Percentiles rank a stretch among this genome's conserved stretches.
Conservation (phyloP, 495 filamentous ascomycete genomes). For the Neurospora sp. region DNA sequence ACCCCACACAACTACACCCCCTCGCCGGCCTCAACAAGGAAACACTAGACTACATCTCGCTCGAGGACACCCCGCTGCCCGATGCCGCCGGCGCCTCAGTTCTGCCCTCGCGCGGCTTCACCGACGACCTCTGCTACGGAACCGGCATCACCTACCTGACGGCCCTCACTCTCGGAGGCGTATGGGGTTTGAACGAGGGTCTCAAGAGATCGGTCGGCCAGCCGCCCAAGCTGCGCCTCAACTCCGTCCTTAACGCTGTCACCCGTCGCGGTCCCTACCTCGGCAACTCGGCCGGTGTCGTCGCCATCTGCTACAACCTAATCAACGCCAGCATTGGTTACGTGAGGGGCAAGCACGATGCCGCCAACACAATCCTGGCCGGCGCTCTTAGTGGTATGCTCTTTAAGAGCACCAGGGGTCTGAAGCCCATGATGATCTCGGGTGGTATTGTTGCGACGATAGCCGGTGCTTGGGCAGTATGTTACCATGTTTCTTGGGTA, state of each 20-base stretch:
- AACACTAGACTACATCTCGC: conserved; percentile 81
- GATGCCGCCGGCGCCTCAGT: conserved; percentile 79
- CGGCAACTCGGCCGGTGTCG: conserved; percentile 87
- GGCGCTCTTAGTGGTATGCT: conserved; percentile 82
- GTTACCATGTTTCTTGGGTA: conserved; percentile 19
- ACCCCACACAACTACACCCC: conserved; percentile 85
- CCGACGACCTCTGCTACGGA: conserved; percentile 95
- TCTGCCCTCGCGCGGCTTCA: conserved; percentile 91
- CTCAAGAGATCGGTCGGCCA: conserved; percentile 61
- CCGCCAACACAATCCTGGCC: conserved; percentile 75
- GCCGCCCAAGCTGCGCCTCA: conserved; percentile 81
- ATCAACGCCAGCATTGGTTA: conserved; percentile 87
- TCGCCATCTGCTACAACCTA: conserved; percentile 90
- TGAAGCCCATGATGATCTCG: conserved; percentile 87
- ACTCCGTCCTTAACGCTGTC: conserved; percentile 85
- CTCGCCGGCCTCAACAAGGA: conserved; percentile 87
- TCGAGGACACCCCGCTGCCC: conserved; percentile 85
- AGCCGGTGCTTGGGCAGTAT: conserved; percentile 82
- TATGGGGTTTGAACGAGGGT: conserved; percentile 86
- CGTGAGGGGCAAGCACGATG: conserved; percentile 80
- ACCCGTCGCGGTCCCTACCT: conserved; percentile 92
- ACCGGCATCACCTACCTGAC: conserved; percentile 87
- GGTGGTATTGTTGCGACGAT: conserved; percentile 74
- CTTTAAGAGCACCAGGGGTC: conserved; percentile 88
- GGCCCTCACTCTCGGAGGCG: conserved; percentile 76